phyloP scores from a whole-genome alignment of 805 yeast genomes.

The Candida adriatica region DNA sequence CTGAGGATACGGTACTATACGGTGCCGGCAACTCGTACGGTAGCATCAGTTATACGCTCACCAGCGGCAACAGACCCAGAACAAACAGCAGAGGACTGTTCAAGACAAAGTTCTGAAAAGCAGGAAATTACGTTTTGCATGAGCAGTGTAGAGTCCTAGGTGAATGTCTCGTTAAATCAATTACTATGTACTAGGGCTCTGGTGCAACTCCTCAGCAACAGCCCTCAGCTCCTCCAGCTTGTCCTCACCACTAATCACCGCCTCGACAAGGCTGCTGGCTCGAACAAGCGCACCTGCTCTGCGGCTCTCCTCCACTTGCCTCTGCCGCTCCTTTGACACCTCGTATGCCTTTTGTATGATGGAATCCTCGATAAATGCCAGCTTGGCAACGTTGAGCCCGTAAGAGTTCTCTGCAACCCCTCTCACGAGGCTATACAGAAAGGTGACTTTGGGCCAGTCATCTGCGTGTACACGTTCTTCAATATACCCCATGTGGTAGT shows the following conservation, averaged over 20 bases:
- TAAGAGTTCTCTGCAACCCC: slow-evolving; percentile 92
- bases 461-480: slow-evolving; percentile 24
- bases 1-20: slow-evolving; percentile 41
- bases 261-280: not conserved
- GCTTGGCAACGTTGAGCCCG: slow-evolving; percentile 96
- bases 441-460: slow-evolving; percentile 63
- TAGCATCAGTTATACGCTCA: slow-evolving; percentile 31
- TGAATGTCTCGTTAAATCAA: too few species aligned
- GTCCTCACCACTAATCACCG: not conserved
- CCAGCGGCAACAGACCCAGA: slow-evolving; percentile 30
- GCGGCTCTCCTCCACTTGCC: slow-evolving; percentile 22
- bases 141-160: too few species aligned
- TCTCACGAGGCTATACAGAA: slow-evolving; percentile 82
- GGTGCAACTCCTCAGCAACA: too few species aligned
- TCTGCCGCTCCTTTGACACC: slow-evolving; percentile 79
- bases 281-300: not conserved
- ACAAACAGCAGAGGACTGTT: slow-evolving; percentile 30
- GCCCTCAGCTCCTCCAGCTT: too few species aligned
- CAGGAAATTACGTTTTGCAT: not conserved
- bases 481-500: slow-evolving; percentile 80
- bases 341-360: slow-evolving; percentile 88
- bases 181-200: too few species aligned
- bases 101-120: slow-evolving; percentile 18
- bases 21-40: slow-evolving; percentile 37
- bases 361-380: slow-evolving; percentile 83